Percentiles rank a stretch among this genome's conserved stretches.
These are phyloP conservation scores for Capronia coronata DNA, from an alignment of 2,329 filamentous ascomycete species.

Conservation along the genomic window DNA sequence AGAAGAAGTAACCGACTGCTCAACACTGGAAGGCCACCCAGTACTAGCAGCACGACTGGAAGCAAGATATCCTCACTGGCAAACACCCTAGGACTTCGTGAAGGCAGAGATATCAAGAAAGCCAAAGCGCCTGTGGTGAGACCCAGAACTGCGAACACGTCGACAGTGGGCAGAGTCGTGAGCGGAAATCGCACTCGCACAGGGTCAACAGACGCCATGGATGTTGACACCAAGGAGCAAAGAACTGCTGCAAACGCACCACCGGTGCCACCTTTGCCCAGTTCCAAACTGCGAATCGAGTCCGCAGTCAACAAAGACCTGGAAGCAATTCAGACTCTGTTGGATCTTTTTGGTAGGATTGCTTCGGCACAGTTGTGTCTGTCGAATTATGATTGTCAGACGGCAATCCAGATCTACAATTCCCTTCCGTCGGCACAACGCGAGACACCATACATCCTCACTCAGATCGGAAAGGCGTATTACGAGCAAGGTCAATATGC, in stretches of 20 bases:
- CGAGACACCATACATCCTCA: conserved; percentile 88
- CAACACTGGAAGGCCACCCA: conserved; percentile 61
- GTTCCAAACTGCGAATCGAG: conserved; percentile 30
- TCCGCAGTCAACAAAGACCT: conserved; percentile 50
- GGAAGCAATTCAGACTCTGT: conserved; percentile 67
- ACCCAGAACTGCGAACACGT: conserved; percentile 58
- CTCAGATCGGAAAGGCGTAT: conserved; percentile 81
- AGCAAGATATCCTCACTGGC: conserved; percentile 57
- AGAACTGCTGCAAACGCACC: conserved; percentile 34
- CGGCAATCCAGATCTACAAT: conserved; percentile 68
- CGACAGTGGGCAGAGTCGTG: conserved; percentile 75
- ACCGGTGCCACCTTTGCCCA: conserved; percentile 28
- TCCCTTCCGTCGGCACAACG: conserved; percentile 67
- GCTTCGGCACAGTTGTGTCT: conserved; percentile 73
- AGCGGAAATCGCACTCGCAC: conserved; percentile 83
- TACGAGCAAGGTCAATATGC: conserved; percentile 84
- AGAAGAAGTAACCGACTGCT: conserved; percentile 68
- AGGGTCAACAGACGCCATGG: conserved; percentile 50
- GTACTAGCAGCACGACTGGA: conserved; percentile 26
- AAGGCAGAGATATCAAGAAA: conserved; percentile 73
- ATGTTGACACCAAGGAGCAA: conserved; percentile 61
- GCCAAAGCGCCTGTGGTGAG: conserved; percentile 67
- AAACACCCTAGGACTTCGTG: conserved; percentile 52
- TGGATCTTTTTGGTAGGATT: conserved; percentile 76
- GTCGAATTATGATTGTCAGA: conserved; percentile 69